phyloP scores from a whole-genome alignment of 805 yeast genomes.

The Pichia pseudocactophila region DNA sequence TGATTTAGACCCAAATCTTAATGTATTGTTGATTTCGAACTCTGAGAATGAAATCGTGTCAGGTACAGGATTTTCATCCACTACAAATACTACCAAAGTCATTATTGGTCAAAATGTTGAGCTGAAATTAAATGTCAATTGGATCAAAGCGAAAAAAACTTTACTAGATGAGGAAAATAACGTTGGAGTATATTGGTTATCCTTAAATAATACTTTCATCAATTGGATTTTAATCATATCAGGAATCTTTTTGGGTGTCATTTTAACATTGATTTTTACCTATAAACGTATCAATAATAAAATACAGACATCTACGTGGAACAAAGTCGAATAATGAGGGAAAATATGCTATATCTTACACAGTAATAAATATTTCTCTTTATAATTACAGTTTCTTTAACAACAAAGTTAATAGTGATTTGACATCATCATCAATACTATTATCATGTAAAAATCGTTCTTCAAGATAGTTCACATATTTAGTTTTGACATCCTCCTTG shows the following conservation, averaged over 20 bases:
- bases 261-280: constrained; percentile 17
- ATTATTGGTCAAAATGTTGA: constrained; percentile 60
- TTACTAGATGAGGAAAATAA: not conserved
- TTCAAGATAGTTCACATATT: constrained; percentile 27
- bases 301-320: constrained; percentile 16
- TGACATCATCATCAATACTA: constrained; percentile 14
- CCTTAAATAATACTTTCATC: not conserved
- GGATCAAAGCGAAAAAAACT: constrained; percentile 30
- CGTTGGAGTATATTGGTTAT: constrained; percentile 5
- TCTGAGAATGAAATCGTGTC: constrained; percentile 34
- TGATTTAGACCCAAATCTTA: constrained; percentile 52
- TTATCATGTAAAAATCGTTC: constrained; percentile 17
- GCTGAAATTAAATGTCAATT: constrained; percentile 47
- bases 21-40: constrained; percentile 36
- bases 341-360: not conserved
- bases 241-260: constrained; percentile 18
- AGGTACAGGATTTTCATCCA: constrained; percentile 50
- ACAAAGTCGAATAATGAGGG: constrained; percentile 19
- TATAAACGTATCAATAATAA: constrained; percentile 20
- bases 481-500: constrained; percentile 25
- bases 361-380: not conserved
- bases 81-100: constrained; percentile 50
- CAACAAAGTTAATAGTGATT: constrained; percentile 17
- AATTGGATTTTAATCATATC: constrained; percentile 4
- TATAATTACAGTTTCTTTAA: constrained; percentile 15